Evolutionary conservation across 2,329 filamentous ascomycete genomes (phyloP).

Genomic region (Ophiosphaerella narmari): DNA sequence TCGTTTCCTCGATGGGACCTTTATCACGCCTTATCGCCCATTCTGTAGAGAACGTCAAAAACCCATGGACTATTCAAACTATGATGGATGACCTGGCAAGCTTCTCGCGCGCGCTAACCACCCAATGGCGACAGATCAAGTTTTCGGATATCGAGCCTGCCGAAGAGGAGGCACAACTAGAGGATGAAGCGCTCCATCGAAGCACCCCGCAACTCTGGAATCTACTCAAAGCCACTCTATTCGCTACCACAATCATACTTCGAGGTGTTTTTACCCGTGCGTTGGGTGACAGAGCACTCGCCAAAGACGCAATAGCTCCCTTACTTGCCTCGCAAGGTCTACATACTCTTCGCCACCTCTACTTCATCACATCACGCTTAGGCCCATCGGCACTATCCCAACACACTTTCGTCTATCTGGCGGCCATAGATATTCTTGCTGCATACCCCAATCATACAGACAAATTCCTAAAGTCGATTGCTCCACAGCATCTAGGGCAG

Average conservation of each 20-base stretch:
- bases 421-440: constrained; percentile 79
- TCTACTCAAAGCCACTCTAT: constrained; percentile 74
- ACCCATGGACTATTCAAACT: constrained; percentile 54
- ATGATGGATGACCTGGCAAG: constrained; percentile 68
- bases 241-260: constrained; percentile 74
- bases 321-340: constrained; percentile 72
- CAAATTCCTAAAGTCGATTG: constrained; percentile 68
- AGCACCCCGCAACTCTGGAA: constrained; percentile 77
- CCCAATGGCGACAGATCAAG: constrained; percentile 75
- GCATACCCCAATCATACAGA: constrained; percentile 70
- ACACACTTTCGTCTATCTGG: constrained; percentile 81
- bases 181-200: constrained; percentile 65
- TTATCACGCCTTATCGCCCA: constrained; percentile 68
- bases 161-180: constrained; percentile 67
- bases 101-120: constrained; percentile 69
- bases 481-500: constrained; percentile 58
- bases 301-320: constrained; percentile 63
- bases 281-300: constrained; percentile 61
- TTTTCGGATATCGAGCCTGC: constrained; percentile 73
- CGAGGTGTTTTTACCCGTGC: constrained; percentile 72
- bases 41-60: constrained; percentile 62
- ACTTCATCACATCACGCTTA: constrained; percentile 78
- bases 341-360: constrained; percentile 74
- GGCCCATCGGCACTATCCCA: constrained; percentile 78
- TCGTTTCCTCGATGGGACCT: constrained; percentile 70